Base-by-base conservation (phyloP, 768 basidiomycete species). In the Chalciporus sphaerocephalus region DNA sequence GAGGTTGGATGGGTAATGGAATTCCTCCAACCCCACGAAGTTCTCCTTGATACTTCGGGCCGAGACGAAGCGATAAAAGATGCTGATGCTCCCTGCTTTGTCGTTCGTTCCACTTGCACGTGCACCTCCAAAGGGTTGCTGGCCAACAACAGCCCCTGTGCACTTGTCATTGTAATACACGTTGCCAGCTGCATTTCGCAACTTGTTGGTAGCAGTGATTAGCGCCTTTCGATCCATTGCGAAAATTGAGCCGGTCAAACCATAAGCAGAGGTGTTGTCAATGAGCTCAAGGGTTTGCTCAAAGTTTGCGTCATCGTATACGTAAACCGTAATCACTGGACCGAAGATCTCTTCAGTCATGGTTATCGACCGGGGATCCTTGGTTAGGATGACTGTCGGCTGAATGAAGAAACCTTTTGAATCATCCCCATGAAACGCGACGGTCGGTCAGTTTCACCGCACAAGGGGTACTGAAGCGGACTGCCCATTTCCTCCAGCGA, bases 131-230 rank as follows among this genome's bases (percentile, higher is more conserved):
- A 99, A 99, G 10, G 96, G 95, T 68, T 99, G 94, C 65, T 97
- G 94, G 8, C 93, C 95, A 27, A 98, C 92, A 39, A 91, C 89
- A n/a, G 92, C 93, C 24, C 92, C 92, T 2, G 95, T 99, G 69
- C 92, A 98, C 67, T 95, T 94, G 57, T 97, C 94, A 67, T 97
- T 97, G 71, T 93, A 92, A 73, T 99, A 99, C 45, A 95, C 83
- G 66, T 97, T 99, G 3, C 96, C 96, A 3, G 96, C 91, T 1
- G 93, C 76, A 69, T 95, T 87, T 45, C 92, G 85, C 35, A 99
- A 78, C 44, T 76, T 78, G 69, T 87, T 86, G 34, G 91, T 84
- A 2, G 92, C 90, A 25, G 72, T 70, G 52, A 93, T 68, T 45
- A 97, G 79, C 6, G 85, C 92, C 21, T 79, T 74, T 54, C 96